Evolutionary conservation across 129 eudicot species (phyloP).

Genomic region (Flaveria robusta): DNA sequence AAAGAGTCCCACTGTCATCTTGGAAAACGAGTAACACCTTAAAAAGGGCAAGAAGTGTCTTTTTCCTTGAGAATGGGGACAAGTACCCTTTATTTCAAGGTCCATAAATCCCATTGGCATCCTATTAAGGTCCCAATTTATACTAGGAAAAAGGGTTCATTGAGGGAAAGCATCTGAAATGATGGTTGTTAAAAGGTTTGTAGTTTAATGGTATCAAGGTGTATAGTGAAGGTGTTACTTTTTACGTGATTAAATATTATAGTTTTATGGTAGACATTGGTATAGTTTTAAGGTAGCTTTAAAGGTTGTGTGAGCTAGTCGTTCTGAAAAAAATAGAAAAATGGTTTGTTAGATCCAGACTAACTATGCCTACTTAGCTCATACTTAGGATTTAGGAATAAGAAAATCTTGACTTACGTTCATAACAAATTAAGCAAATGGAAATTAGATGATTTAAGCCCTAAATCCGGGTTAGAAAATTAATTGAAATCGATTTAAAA

Average conservation of each 20-base stretch:
- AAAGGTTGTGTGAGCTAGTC: too few relatives aligned
- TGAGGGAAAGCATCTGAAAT: too few relatives aligned
- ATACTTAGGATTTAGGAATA: conserved; percentile 17
- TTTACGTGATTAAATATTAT: too few relatives aligned
- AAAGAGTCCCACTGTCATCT: conserved; percentile 34
- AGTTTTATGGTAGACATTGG: too few relatives aligned
- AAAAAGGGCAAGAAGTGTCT: conserved; percentile 28
- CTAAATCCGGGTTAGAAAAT: too few relatives aligned
- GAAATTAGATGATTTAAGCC: not conserved
- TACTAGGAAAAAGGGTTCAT: conserved; percentile 24
- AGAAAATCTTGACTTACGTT: conserved; percentile 22
- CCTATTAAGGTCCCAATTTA: conserved; percentile 6
- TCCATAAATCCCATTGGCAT: conserved; percentile 30
- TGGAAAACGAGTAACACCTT: conserved; percentile 32
- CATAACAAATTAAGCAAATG: conserved; percentile 4
- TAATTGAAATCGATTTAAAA: too few relatives aligned
- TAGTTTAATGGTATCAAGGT: too few relatives aligned
- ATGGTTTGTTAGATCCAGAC: conserved; percentile 6
- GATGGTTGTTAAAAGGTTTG: too few relatives aligned
- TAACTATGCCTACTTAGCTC: not conserved
- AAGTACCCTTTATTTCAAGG: conserved; percentile 25
- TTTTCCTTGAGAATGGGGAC: conserved; percentile 12
- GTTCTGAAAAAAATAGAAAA: not conserved
- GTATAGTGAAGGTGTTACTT: too few relatives aligned
- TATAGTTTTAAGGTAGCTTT: too few relatives aligned